Conservation (phyloP, 352 stramenopile species). For the Pythium pectinolyticum region DNA sequence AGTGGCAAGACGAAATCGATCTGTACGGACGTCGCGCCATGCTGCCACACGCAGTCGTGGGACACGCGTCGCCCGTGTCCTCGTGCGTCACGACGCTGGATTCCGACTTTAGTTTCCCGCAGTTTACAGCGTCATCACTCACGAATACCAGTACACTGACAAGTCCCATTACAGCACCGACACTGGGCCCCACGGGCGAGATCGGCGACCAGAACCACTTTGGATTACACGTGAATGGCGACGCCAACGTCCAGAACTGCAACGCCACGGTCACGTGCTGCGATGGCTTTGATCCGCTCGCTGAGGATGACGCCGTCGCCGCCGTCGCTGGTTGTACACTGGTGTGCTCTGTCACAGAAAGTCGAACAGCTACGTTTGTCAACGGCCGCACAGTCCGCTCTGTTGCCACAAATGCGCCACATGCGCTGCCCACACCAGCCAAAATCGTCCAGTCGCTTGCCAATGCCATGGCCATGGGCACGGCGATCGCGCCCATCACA, state of each 20-base stretch:
- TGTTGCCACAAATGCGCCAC: slow-evolving; percentile 43
- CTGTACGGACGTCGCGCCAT: slow-evolving; percentile 76
- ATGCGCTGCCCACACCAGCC: slow-evolving; percentile 40
- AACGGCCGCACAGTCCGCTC: slow-evolving; percentile 41
- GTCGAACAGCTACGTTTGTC: slow-evolving; percentile 32
- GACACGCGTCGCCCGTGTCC: slow-evolving; percentile 44
- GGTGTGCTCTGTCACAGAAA: slow-evolving; percentile 50
- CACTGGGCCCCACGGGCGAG: slow-evolving; percentile 79
- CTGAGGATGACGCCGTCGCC: background rate
- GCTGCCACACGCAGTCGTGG: slow-evolving; percentile 53
- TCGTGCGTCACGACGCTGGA: slow-evolving; percentile 52
- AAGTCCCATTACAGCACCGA: slow-evolving; percentile 42
- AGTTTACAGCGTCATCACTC: slow-evolving; percentile 70
- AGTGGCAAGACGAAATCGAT: slow-evolving; percentile 78
- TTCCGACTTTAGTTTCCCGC: slow-evolving; percentile 75
- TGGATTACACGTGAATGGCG: slow-evolving; percentile 86
- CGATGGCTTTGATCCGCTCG: slow-evolving; percentile 46
- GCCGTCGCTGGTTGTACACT: slow-evolving; percentile 34
- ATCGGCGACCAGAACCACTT: slow-evolving; percentile 89
- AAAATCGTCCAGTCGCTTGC: slow-evolving; percentile 36
- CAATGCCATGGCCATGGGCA: background rate
- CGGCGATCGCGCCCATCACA: slow-evolving; percentile 38
- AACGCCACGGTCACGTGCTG: slow-evolving; percentile 89
- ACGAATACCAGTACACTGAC: slow-evolving; percentile 67
- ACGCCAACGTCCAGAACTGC: slow-evolving; percentile 90